These are phyloP conservation scores for Karstenula rhodostoma DNA, from an alignment of 2,329 filamentous ascomycete species.

Conservation along the genomic window DNA sequence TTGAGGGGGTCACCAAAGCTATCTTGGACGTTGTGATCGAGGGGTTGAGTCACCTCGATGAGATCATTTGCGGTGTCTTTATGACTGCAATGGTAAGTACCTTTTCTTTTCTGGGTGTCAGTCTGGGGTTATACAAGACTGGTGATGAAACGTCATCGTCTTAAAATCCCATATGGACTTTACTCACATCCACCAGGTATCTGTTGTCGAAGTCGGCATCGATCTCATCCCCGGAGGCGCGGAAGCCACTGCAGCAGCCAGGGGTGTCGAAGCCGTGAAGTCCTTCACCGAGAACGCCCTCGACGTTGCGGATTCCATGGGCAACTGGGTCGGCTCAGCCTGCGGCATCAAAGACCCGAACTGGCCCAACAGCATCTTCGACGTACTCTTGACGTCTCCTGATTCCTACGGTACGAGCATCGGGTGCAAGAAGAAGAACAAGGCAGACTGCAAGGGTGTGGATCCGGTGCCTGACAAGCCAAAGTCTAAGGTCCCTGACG, in stretches of 20 bases:
- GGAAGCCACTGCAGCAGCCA: conserved; percentile 4
- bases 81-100: conserved; percentile 9
- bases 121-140: too few relatives aligned
- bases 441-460: conserved; percentile 1
- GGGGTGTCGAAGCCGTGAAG: conserved; percentile 13
- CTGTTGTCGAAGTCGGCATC: conserved; percentile 8
- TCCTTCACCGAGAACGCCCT: conserved; percentile 15
- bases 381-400: not conserved
- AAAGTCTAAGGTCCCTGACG: conserved; percentile 1
- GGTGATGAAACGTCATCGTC: too few relatives aligned
- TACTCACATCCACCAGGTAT: not conserved
- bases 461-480: conserved; percentile 5
- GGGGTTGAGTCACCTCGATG: conserved; percentile 9
- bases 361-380: conserved; percentile 12
- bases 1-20: conserved; percentile 8
- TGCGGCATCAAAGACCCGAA: conserved; percentile 10
- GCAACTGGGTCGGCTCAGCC: conserved; percentile 13
- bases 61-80: conserved; percentile 16
- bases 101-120: too few relatives aligned
- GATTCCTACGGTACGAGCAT: conserved; percentile 9
- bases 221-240: conserved; percentile 1
- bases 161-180: too few relatives aligned
- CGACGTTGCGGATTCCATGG: conserved; percentile 12
- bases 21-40: conserved; percentile 15
- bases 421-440: conserved; percentile 13